Percentiles rank a stretch among this genome's conserved stretches.
phyloP scores from a whole-genome alignment of 768 basidiomycete genomes.

The Leccinum uliginosum region DNA sequence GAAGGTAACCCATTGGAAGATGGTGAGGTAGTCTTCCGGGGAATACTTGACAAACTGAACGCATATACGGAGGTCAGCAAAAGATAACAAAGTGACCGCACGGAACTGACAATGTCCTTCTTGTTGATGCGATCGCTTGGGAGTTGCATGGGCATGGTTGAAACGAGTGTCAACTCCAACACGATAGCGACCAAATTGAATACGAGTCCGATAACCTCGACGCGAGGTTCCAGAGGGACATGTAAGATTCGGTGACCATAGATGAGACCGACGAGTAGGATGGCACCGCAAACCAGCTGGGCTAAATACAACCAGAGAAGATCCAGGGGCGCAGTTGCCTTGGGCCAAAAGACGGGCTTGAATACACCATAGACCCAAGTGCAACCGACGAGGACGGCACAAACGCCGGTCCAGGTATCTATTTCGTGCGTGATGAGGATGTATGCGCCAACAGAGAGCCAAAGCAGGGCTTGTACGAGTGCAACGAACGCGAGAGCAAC shows the following conservation, averaged over 20 bases:
- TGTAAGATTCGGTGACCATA: constrained; percentile 48
- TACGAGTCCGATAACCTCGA: constrained; percentile 23
- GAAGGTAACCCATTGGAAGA: constrained; percentile 72
- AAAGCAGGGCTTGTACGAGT: constrained; percentile 50
- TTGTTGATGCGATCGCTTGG: constrained; percentile 50
- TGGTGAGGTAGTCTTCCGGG: constrained; percentile 72
- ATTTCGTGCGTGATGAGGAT: constrained; percentile 37
- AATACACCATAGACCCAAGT: constrained; percentile 66
- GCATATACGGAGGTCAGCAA: background rate
- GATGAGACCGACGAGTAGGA: constrained; percentile 51
- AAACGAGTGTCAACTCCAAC: constrained; percentile 41
- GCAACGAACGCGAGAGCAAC: constrained; percentile 53
- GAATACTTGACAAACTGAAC: constrained; percentile 26
- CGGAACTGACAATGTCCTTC: constrained; percentile 56
- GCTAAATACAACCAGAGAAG: constrained; percentile 54
- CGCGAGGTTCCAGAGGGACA: constrained; percentile 36
- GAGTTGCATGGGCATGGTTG: constrained; percentile 64
- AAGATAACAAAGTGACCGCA: background rate
- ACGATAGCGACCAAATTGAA: constrained; percentile 44
- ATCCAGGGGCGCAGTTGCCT: constrained; percentile 58
- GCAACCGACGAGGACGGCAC: constrained; percentile 44
- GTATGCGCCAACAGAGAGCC: constrained; percentile 61
- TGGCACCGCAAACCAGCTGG: constrained; percentile 41
- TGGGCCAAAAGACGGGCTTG: constrained; percentile 50
- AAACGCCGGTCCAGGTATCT: constrained; percentile 32